Conservation (phyloP, 2,329 filamentous ascomycete species). For the Colletotrichum neosansevieriae region DNA sequence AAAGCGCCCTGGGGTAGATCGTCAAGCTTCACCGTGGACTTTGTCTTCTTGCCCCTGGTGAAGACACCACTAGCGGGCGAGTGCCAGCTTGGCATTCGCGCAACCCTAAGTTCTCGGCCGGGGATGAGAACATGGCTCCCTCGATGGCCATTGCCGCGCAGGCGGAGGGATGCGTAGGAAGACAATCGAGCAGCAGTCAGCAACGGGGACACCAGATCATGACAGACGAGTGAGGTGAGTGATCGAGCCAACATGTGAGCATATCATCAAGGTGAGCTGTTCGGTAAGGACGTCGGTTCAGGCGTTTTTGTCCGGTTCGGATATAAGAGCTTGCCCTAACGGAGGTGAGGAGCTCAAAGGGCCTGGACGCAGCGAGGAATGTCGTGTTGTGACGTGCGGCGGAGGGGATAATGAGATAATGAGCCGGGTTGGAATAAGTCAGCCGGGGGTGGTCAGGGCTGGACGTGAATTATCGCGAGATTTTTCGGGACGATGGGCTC, state of each 20-base stretch:
- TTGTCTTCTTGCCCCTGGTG: constrained; percentile 66
- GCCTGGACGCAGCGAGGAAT: constrained; percentile 5
- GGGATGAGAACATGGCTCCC: constrained; percentile 10
- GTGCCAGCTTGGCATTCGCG: constrained; percentile 18
- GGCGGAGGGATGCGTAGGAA: constrained; percentile 28
- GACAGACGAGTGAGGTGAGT: constrained; percentile 35
- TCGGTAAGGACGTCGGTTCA: constrained; percentile 21
- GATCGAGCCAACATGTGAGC: constrained; percentile 39
- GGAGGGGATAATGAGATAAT: constrained; percentile 26
- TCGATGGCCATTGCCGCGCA: constrained; percentile 25
- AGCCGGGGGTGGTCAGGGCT: constrained; percentile 24
- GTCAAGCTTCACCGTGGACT: constrained; percentile 64
- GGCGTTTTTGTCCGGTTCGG: constrained; percentile 19
- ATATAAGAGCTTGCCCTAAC: not conserved
- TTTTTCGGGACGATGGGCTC: constrained; percentile 37
- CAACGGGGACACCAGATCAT: constrained; percentile 29
- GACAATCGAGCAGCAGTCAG: constrained; percentile 16
- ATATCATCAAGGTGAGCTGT: constrained; percentile 39
- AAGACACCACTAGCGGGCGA: constrained; percentile 5
- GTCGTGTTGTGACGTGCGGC: constrained; percentile 9
- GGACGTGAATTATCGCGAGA: constrained; percentile 33
- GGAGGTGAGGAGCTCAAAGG: not conserved
- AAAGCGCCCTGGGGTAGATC: constrained; percentile 69
- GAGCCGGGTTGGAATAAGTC: constrained; percentile 6
- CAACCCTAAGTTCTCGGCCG: constrained; percentile 12